A percentile compares a stretch with the other conserved stretches of the same genome.
Conservation (phyloP, 345 rosid species). For the Balakata baccata region DNA sequence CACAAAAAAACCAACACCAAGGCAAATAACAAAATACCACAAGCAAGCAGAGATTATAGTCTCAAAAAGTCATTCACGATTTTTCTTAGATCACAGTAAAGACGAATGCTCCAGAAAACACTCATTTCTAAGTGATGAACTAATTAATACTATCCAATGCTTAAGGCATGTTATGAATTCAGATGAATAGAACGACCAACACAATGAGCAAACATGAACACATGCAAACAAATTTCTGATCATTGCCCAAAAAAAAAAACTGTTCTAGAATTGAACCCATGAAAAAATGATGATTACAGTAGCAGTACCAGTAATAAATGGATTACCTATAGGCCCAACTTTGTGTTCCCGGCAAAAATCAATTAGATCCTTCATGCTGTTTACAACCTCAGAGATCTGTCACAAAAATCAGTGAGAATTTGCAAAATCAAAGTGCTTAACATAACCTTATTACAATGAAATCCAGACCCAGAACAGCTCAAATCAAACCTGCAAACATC, state of each 20-base stretch:
- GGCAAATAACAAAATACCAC: no score
- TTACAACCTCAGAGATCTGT: conserved; percentile 92
- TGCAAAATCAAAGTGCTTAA: neutral
- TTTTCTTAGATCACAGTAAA: neutral
- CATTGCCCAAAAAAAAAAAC: neutral
- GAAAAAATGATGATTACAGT: neutral
- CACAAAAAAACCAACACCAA: no score
- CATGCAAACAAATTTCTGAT: neutral
- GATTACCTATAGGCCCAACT: conserved; percentile 79
- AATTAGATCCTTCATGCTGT: conserved; percentile 94
- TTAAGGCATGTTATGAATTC: neutral
- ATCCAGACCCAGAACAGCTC: conserved; percentile 4
- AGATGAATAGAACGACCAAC: neutral
- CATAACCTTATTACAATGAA: neutral
- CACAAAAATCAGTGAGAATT: conserved; percentile 18
- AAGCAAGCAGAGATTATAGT: no score
- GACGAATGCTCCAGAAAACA: no score
- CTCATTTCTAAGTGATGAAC: neutral
- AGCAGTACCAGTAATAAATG: neutral
- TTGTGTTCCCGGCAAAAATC: conserved; percentile 72
- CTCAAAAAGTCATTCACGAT: neutral
- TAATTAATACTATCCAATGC: neutral
- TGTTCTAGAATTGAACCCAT: neutral
- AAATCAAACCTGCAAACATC: conserved; percentile 80
- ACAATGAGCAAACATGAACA: neutral